Evolutionary conservation across 306 rosid genomes (phyloP).

Genomic region (Astragalus membranaceus): DNA sequence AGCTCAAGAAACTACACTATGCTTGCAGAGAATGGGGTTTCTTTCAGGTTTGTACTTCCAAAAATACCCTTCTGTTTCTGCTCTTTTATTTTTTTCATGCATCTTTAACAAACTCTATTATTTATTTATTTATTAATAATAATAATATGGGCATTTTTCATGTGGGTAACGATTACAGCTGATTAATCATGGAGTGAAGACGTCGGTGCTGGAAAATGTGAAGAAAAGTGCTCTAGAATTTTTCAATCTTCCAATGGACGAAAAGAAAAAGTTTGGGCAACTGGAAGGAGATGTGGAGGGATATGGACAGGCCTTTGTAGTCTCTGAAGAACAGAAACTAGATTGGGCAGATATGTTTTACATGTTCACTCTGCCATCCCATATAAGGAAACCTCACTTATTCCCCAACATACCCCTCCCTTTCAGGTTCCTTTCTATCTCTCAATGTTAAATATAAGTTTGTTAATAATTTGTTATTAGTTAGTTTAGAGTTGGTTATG

Average conservation of each 20-base stretch:
- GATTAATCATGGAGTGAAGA: slow-evolving; percentile 11
- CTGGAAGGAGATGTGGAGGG: slow-evolving; percentile 21
- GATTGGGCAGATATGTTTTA: slow-evolving; percentile 7
- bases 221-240: not conserved
- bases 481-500: too few relatives aligned
- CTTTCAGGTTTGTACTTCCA: slow-evolving; percentile 40
- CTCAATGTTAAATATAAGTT: too few relatives aligned
- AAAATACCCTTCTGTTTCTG: too few relatives aligned
- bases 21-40: slow-evolving; percentile 53
- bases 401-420: not conserved
- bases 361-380: not conserved
- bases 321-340: slow-evolving; percentile 37
- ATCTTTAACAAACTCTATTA: too few relatives aligned
- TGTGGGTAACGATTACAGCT: too few relatives aligned
- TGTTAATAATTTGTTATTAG: too few relatives aligned
- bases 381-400: not conserved
- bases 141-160: not conserved
- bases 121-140: too few relatives aligned
- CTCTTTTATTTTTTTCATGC: too few relatives aligned
- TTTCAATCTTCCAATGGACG: slow-evolving; percentile 1
- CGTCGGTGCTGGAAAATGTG: not conserved
- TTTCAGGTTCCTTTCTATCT: not conserved
- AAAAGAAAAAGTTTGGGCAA: not conserved
- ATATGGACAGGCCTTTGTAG: slow-evolving; percentile 41
- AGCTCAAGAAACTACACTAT: slow-evolving; percentile 25